Conservation (phyloP, 2,329 filamentous ascomycete genomes). For the Ophiostoma australiae region DNA sequence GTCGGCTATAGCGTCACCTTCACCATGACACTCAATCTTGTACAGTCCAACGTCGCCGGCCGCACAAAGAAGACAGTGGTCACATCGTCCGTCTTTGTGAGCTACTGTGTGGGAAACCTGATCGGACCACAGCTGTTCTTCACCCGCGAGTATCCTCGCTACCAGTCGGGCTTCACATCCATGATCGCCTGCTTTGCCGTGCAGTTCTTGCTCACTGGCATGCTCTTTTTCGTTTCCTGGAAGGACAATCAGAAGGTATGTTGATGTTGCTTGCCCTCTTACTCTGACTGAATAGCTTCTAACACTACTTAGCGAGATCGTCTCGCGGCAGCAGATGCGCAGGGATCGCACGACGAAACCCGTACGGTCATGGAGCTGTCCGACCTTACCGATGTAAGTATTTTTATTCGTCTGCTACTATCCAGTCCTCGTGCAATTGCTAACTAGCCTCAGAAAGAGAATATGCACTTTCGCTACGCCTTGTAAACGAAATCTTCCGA, state of each 20-base stretch:
- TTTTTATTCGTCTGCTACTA: not conserved
- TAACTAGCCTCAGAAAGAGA: not conserved
- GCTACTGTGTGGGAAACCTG: not conserved
- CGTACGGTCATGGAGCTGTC: not conserved
- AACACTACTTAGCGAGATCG: not conserved
- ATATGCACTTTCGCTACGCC: not conserved
- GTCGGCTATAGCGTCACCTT: not conserved
- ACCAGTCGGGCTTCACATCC: not conserved
- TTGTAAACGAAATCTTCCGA: not conserved
- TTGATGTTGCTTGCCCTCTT: not conserved
- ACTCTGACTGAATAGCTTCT: not conserved
- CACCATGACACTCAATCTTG: not conserved
- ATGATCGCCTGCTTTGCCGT: not conserved
- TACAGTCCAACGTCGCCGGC: not conserved
- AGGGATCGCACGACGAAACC: not conserved
- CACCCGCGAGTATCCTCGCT: not conserved
- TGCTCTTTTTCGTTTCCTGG: not conserved
- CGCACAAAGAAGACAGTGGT: not conserved
- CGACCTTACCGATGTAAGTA: not conserved
- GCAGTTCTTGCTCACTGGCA: not conserved
- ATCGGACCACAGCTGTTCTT: not conserved
- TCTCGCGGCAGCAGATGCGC: not conserved
- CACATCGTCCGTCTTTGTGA: not conserved
- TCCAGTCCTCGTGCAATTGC: not conserved
- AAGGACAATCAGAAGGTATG: not conserved